Evolutionary conservation across 2,329 filamentous ascomycete genomes (phyloP).

Genomic region (Claviceps sorghi): DNA sequence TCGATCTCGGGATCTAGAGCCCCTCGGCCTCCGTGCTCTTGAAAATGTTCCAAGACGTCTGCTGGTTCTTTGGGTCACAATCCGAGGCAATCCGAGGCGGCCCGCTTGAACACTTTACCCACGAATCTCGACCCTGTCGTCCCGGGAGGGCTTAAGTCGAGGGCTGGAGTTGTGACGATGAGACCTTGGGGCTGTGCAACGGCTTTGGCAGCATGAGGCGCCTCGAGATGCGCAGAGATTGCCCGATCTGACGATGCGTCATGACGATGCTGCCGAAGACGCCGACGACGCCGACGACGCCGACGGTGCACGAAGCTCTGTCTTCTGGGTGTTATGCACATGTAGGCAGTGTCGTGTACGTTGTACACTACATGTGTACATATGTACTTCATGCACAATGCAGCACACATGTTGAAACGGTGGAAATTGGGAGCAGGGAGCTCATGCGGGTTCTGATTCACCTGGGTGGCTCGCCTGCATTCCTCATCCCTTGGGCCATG

Average conservation of each 20-base stretch:
- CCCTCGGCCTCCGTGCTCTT: not conserved
- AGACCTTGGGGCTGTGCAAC: not conserved
- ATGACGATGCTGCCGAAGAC: too few species aligned
- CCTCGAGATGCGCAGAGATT: not conserved
- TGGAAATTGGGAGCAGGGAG: slow-evolving; percentile 7
- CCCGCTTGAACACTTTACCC: too few species aligned
- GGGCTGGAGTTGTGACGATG: not conserved
- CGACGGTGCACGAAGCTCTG: too few species aligned
- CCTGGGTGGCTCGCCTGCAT: slow-evolving; percentile 2
- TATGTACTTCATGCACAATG: too few species aligned
- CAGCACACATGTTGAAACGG: slow-evolving; percentile 5
- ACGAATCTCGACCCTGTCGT: not conserved
- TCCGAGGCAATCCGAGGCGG: not conserved
- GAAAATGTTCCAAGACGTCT: too few species aligned
- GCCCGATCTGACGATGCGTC: too few species aligned
- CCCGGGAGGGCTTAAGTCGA: too few species aligned
- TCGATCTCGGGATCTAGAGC: not conserved
- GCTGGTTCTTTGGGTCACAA: not conserved
- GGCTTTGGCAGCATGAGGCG: not conserved
- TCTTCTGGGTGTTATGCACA: too few species aligned
- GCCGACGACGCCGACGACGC: too few species aligned
- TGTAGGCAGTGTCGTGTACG: too few species aligned
- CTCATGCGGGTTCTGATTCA: slow-evolving; percentile 4
- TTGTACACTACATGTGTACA: too few species aligned
- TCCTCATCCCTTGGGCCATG: slow-evolving; percentile 5